phyloP scores from a whole-genome alignment of 2,329 filamentous ascomycete species.

The Taxawa tesnikishii region DNA sequence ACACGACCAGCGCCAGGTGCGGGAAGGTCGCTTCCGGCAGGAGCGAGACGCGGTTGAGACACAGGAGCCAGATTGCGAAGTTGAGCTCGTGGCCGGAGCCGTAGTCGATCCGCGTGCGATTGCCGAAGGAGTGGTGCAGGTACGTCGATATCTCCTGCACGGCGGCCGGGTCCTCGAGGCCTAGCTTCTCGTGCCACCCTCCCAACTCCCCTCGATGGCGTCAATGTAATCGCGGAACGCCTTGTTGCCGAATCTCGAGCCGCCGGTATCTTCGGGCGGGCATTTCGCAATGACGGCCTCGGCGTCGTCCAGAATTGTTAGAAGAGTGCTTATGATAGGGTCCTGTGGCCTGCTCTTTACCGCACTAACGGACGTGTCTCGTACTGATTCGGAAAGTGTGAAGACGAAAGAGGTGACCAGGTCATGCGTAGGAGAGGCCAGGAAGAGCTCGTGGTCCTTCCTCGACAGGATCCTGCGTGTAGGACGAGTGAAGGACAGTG shows the following conservation, averaged over 20 bases:
- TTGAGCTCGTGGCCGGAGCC: constrained; percentile 96
- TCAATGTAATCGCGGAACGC: constrained; percentile 76
- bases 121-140: constrained; percentile 73
- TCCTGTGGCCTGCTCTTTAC: constrained; percentile 45
- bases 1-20: constrained; percentile 63
- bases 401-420: constrained; percentile 80
- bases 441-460: constrained; percentile 70
- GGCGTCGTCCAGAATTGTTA: constrained; percentile 58
- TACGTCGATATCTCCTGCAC: constrained; percentile 67
- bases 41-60: constrained; percentile 66
- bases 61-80: constrained; percentile 94
- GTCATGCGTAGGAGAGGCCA: constrained; percentile 60
- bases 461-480: constrained; percentile 69
- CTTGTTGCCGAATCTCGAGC: constrained; percentile 90
- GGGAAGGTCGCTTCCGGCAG: constrained; percentile 57
- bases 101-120: constrained; percentile 81
- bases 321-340: constrained; percentile 47
- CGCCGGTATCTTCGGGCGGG: constrained; percentile 74
- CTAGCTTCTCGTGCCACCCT: constrained; percentile 54
- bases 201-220: constrained; percentile 36
- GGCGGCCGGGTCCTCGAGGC: constrained; percentile 38
- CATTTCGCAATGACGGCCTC: constrained; percentile 54
- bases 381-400: constrained; percentile 68
- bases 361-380: constrained; percentile 53
- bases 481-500: constrained; percentile 53